Evolutionary conservation across 2,329 filamentous ascomycete species (phyloP).

Genomic region (Pyricularia pennisetigena): DNA sequence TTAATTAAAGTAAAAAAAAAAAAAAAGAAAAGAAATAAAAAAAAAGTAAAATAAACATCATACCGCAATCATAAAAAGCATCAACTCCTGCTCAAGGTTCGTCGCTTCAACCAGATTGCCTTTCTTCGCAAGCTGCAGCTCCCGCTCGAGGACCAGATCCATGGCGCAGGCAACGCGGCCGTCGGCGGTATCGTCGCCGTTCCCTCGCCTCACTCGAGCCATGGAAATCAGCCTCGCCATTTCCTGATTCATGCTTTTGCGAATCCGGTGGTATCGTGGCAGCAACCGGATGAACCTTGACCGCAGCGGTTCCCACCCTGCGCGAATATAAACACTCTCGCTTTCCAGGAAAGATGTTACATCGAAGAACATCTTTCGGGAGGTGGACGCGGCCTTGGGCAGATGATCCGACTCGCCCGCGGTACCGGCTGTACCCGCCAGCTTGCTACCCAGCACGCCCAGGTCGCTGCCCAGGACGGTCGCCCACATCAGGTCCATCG

Average conservation of each 20-base stretch:
- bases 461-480: slow-evolving; percentile 23
- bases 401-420: neutral
- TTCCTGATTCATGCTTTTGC: slow-evolving; percentile 11
- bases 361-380: neutral
- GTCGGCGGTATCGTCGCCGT: slow-evolving; percentile 14
- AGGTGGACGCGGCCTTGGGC: neutral
- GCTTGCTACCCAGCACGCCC: slow-evolving; percentile 14
- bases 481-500: slow-evolving; percentile 28
- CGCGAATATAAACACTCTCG: neutral
- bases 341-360: neutral
- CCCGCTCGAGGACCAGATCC: slow-evolving; percentile 4
- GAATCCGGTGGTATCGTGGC: slow-evolving; percentile 11
- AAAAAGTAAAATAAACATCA: no score
- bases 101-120: neutral
- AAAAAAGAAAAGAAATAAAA: no score
- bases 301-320: neutral
- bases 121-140: neutral
- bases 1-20: no score
- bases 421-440: neutral
- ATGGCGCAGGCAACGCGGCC: slow-evolving; percentile 9
- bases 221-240: slow-evolving; percentile 13
- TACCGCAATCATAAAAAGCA: neutral
- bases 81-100: slow-evolving; percentile 3
- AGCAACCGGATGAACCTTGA: neutral
- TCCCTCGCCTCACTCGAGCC: slow-evolving; percentile 7